Base-by-base conservation (phyloP, 129 eudicot species). In the Calendula officinalis region DNA sequence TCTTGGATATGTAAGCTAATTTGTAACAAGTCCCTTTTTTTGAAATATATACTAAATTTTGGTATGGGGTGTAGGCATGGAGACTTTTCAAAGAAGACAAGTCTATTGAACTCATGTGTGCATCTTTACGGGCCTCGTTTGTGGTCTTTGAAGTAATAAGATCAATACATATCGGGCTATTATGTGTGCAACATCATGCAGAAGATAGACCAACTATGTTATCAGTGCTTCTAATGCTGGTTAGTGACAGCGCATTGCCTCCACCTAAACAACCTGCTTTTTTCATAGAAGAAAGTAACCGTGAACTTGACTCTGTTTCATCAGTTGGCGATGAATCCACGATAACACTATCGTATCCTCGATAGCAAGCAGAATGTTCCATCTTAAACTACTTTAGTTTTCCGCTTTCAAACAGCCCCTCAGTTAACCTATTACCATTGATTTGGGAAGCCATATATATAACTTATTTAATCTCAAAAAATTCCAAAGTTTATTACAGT, bases 151-250 rank as follows among this genome's bases (percentile, higher is more conserved):
- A 64, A 64, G 57, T 64, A 34, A 3, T 33, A 47, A 53, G 57
- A 34, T 37, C 69, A 64, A 64, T 64, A 6, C 69, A 64, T 7
- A 56, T 64, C 7, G 69, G 34, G 8, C 9, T 64, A 14, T 47
- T 64, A 7, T 64, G 69, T 47, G 57, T 64, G 34, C 69, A 64
- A 64, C 57, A 64, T 46, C 69, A 47, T 46, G 57, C 69, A 15
- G 60, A 51, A 52, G 72, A 73, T 66, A 65, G 72, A 17, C 73
- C 73, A 57, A 70, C 40, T 38, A 70, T 59, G 75, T 16, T 51
- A 16, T 45, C 60, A 1, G 67, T 47, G 13, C 44, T 70, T 57
- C 33, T 45, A 8, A 70, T 70, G 75, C 4, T 70, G 3, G 27
- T 46, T 36, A 59, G 68, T 14, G 60, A 71, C 49, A 9, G 39